Conservation (phyloP, 176 grass and related monocot species). For the Zoysia pacifica region DNA sequence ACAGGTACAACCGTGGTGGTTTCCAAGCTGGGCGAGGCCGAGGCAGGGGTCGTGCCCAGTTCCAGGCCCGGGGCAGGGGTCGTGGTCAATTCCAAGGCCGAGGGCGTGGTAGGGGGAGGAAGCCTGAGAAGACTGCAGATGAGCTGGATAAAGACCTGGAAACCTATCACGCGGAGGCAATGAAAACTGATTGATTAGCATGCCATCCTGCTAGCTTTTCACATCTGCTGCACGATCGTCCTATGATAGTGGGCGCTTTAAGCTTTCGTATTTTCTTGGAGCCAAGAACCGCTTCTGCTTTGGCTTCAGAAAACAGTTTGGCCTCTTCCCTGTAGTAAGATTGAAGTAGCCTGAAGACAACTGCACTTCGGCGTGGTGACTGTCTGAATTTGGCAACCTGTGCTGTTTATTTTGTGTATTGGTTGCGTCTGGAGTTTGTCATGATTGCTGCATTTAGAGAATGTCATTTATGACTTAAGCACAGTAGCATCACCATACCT, state of each 20-base stretch:
- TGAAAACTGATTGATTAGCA: slow-evolving; percentile 62
- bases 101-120: slow-evolving; percentile 50
- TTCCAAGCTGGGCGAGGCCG: slow-evolving; percentile 53
- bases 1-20: slow-evolving; percentile 50
- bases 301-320: slow-evolving; percentile 25
- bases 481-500: neutral
- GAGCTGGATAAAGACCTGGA: slow-evolving; percentile 88
- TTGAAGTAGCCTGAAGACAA: neutral
- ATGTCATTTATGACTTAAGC: neutral
- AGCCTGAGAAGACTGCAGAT: slow-evolving; percentile 65
- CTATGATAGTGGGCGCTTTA: slow-evolving; percentile 20
- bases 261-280: slow-evolving; percentile 3
- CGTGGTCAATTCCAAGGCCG: slow-evolving; percentile 45
- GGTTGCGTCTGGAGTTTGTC: slow-evolving; percentile 23
- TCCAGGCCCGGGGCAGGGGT: slow-evolving; percentile 21
- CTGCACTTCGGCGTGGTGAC: slow-evolving; percentile 3
- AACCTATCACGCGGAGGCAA: slow-evolving; percentile 64
- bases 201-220: neutral
- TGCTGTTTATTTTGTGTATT: slow-evolving; percentile 26
- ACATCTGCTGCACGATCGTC: slow-evolving; percentile 16
- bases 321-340: neutral
- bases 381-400: slow-evolving; percentile 25
- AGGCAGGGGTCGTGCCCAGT: slow-evolving; percentile 29
- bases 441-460: neutral
- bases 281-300: slow-evolving; percentile 25